Evolutionary conservation across 2,329 filamentous ascomycete species (phyloP).

Genomic region (Rutstroemia sp.): DNA sequence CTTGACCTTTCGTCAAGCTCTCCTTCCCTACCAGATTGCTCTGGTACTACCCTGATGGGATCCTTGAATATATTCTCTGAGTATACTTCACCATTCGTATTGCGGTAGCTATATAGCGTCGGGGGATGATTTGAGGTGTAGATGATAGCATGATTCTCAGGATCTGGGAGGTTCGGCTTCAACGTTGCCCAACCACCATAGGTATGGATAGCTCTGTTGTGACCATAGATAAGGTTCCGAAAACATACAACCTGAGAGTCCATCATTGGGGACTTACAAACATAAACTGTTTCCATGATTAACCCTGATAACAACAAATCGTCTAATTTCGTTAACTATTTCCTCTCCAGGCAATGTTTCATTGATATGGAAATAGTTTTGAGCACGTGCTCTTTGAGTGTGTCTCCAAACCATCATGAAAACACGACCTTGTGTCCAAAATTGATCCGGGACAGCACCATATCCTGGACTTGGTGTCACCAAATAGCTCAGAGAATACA

Average conservation of each 20-base stretch:
- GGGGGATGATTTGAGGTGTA: background rate
- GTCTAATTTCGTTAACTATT: constrained; percentile 20
- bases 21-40: background rate
- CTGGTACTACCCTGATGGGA: constrained; percentile 16
- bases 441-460: background rate
- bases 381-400: constrained; percentile 9
- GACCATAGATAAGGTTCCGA: background rate
- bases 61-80: constrained; percentile 16
- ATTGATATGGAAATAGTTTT: constrained; percentile 4
- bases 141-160: background rate
- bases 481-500: background rate
- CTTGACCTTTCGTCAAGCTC: constrained; percentile 7
- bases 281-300: constrained; percentile 17
- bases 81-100: background rate
- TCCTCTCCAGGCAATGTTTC: constrained; percentile 9
- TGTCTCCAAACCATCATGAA: constrained; percentile 24
- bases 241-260: background rate
- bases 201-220: constrained; percentile 18
- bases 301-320: constrained; percentile 19
- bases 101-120: background rate
- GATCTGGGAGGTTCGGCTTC: constrained; percentile 14
- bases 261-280: constrained; percentile 13
- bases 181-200: constrained; percentile 18
- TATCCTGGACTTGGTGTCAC: background rate
- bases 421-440: constrained; percentile 20